A percentile compares a stretch with the other conserved stretches of the same genome.
Evolutionary conservation across 1,284 basidiomycete genomes (phyloP).

Genomic region (Tilletia caries): DNA sequence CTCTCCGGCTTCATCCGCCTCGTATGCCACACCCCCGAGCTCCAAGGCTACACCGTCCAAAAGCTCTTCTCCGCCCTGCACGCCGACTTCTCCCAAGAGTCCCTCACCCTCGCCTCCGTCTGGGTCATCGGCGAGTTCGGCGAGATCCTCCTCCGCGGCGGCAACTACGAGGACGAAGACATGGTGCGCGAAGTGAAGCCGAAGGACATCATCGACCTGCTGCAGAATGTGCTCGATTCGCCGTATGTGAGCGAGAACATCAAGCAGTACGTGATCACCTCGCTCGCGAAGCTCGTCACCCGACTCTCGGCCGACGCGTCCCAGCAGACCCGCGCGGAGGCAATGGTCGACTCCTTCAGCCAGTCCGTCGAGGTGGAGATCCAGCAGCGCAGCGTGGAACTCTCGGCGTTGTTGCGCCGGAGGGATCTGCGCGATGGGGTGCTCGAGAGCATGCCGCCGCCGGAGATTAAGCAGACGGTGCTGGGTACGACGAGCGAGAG

Average conservation of each 20-base stretch:
- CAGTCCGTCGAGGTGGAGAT: slow-evolving; percentile 83
- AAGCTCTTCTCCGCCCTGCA: slow-evolving; percentile 84
- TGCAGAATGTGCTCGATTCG: slow-evolving; percentile 83
- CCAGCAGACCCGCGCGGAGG: slow-evolving; percentile 69
- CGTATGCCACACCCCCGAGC: slow-evolving; percentile 92
- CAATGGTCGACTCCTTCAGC: slow-evolving; percentile 74
- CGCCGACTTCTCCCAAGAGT: slow-evolving; percentile 91
- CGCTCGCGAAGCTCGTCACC: slow-evolving; percentile 84
- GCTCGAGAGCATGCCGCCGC: slow-evolving; percentile 94
- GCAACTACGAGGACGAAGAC: slow-evolving; percentile 67
- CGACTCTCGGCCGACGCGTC: slow-evolving; percentile 61
- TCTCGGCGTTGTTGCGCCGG: slow-evolving; percentile 72
- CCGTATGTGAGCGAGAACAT: slow-evolving; percentile 89
- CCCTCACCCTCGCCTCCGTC: slow-evolving; percentile 82
- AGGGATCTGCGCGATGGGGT: slow-evolving; percentile 78
- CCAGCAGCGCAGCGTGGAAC: slow-evolving; percentile 94
- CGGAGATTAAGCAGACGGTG: slow-evolving; percentile 65
- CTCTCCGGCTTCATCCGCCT: slow-evolving; percentile 91
- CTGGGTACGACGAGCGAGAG: slow-evolving; percentile 47
- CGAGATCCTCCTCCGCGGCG: slow-evolving; percentile 80
- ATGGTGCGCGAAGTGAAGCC: slow-evolving; percentile 67
- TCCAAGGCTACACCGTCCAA: slow-evolving; percentile 92
- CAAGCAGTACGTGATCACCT: slow-evolving; percentile 86
- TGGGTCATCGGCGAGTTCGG: slow-evolving; percentile 98
- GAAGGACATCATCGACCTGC: slow-evolving; percentile 77